Evolutionary conservation across 805 yeast genomes (phyloP), one percentile per base, ranked within the genome.

Genomic region (Dipodascus albidus): DNA sequence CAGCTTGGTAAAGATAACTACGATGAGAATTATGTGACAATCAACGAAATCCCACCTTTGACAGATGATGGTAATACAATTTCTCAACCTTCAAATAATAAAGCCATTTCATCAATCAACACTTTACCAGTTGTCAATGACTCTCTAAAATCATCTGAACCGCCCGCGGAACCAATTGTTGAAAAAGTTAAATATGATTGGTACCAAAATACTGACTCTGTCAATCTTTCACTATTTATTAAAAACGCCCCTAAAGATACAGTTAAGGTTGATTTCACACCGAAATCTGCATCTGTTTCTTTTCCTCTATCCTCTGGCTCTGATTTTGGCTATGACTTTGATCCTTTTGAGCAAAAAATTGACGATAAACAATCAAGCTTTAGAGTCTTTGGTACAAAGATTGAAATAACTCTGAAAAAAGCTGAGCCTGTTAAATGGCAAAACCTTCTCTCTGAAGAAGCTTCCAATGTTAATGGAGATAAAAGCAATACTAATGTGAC

Each of bases 221-320:
- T 89, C 14, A 81, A 82, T 0, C 71, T 90, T 24, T 80, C 91
- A 1, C 68, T 91, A 3, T 91, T 83, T 62, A 80, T 87, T 50
- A 82, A 84, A 56, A 77, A 77, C 44, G 76, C 87, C 17, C 81
- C 83, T 6, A 63, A 73, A 48, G 80, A 78, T 3, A 66, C 70
- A 0, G 65, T 74, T 2, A 64, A 68, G 4, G 72, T 82, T 3
- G 68, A 71, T 0, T 73, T 78, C 54, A 56, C 62, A 1, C 50
- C 55, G 1, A 33, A 24, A 21, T 27, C 51, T 11, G 62, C 53
- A 14, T 48, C 38, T 21, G 53, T 50, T 23, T 42, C 51, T 15
- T 61, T 56, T 50, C 57, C 60, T 9, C 54, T 55, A n/a, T 47
- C 60, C 3, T 48, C 53, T 22, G 62, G 74, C 3, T 72, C 85